phyloP scores from a whole-genome alignment of 805 yeast genomes.

The Yamadazyma tumulicola region DNA sequence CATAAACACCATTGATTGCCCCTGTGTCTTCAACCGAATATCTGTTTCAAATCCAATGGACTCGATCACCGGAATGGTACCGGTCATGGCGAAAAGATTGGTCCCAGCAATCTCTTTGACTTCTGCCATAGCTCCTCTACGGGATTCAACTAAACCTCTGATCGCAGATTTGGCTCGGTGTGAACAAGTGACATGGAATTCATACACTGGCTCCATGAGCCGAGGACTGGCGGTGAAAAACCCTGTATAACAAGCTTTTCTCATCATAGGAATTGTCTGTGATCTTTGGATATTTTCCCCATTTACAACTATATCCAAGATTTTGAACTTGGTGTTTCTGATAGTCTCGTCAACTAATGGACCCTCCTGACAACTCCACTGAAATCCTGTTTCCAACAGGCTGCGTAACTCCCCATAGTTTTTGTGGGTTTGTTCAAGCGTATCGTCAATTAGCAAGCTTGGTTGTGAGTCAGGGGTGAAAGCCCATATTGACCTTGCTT shows the following conservation, averaged over 20 bases:
- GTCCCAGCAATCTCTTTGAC: constrained; percentile 69
- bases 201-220: constrained; percentile 77
- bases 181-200: constrained; percentile 55
- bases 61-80: constrained; percentile 81
- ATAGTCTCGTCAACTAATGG: constrained; percentile 90
- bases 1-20: constrained; percentile 68
- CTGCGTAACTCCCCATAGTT: constrained; percentile 46
- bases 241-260: constrained; percentile 83
- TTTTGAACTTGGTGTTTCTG: constrained; percentile 63
- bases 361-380: constrained; percentile 81
- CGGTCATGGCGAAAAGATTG: constrained; percentile 57
- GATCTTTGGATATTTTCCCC: constrained; percentile 46
- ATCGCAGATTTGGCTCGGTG: constrained; percentile 46
- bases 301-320: constrained; percentile 58
- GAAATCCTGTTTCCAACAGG: constrained; percentile 70
- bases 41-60: constrained; percentile 89
- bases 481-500: constrained; percentile 79
- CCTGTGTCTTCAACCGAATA: constrained; percentile 69
- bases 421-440: constrained; percentile 43
- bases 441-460: constrained; percentile 64
- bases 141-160: constrained; percentile 45
- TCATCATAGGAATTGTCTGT: constrained; percentile 76
- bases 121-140: constrained; percentile 59
- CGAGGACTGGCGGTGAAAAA: constrained; percentile 74
- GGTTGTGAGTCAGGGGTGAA: constrained; percentile 54